Percentiles rank a stretch among this genome's conserved stretches.
phyloP scores from a whole-genome alignment of 1,284 basidiomycete genomes.

The Neonothopanus nambi region DNA sequence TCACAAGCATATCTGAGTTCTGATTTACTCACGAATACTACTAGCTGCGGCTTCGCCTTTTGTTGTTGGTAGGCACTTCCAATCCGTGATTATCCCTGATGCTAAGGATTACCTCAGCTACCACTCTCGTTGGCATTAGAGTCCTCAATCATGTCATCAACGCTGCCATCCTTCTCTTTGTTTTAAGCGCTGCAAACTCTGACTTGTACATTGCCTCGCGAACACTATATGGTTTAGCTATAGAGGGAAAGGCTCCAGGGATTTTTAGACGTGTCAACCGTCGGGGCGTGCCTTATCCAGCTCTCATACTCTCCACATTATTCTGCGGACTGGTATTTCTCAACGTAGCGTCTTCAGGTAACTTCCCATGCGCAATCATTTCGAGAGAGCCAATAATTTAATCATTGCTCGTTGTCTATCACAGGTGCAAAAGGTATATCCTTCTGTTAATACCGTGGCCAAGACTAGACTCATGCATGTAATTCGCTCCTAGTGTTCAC shows the following conservation, averaged over 20 bases:
- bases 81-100: not conserved
- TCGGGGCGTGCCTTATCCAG: constrained; percentile 60
- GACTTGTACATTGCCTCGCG: constrained; percentile 75
- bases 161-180: constrained; percentile 73
- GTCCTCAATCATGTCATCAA: constrained; percentile 61
- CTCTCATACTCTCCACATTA: constrained; percentile 51
- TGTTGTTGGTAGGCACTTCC: constrained; percentile 54
- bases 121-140: constrained; percentile 65
- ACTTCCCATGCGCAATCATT: no score
- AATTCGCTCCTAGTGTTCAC: constrained; percentile 49
- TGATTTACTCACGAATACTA: no score
- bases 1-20: not conserved
- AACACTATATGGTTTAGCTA: constrained; percentile 68
- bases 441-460: not conserved
- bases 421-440: constrained; percentile 46
- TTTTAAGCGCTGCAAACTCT: constrained; percentile 73
- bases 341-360: no score
- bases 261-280: constrained; percentile 58
- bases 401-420: no score
- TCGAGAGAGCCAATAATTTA: no score
- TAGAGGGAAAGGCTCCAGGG: constrained; percentile 63
- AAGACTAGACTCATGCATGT: not conserved
- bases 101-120: no score
- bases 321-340: constrained; percentile 65
- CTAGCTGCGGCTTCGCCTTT: constrained; percentile 73